phyloP scores from a whole-genome alignment of 768 basidiomycete genomes.

The Boletus pseudo-olivaceus region DNA sequence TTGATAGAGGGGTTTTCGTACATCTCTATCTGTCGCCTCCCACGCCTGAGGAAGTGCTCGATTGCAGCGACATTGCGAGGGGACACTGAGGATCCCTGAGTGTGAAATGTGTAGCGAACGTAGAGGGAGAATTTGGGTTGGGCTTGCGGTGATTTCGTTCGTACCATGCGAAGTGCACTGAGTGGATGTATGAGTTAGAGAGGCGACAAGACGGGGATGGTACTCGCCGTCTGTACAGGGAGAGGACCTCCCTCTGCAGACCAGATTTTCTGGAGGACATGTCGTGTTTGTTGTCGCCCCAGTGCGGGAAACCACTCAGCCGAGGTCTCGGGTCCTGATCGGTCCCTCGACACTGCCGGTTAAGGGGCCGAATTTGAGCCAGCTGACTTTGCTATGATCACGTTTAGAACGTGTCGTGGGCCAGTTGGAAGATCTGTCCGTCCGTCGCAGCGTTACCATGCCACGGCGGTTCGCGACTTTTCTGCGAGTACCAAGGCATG shows the following conservation, averaged over 20 bases:
- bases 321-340: slow-evolving; percentile 4
- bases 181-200: slow-evolving; percentile 5
- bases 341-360: slow-evolving; percentile 23
- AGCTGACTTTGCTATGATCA: slow-evolving; percentile 16
- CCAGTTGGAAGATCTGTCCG: slow-evolving; percentile 1
- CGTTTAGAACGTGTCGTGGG: slow-evolving; percentile 11
- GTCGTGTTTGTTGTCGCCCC: neutral
- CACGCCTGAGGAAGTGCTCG: slow-evolving; percentile 74
- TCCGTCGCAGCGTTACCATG: slow-evolving; percentile 9
- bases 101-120: slow-evolving; percentile 66
- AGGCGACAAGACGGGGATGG: neutral
- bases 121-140: slow-evolving; percentile 66
- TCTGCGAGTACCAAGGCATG: slow-evolving; percentile 6
- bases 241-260: slow-evolving; percentile 49
- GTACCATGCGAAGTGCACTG: slow-evolving; percentile 76
- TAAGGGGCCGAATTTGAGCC: slow-evolving; percentile 6
- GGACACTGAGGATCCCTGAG: slow-evolving; percentile 56
- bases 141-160: slow-evolving; percentile 56
- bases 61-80: slow-evolving; percentile 65
- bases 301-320: neutral
- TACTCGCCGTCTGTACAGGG: slow-evolving; percentile 54
- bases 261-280: slow-evolving; percentile 42
- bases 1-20: slow-evolving; percentile 65
- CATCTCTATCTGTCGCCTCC: slow-evolving; percentile 61
- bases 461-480: slow-evolving; percentile 9